Base-by-base conservation (phyloP, 2,329 filamentous ascomycete genomes). In the Thyridium curvatum region DNA sequence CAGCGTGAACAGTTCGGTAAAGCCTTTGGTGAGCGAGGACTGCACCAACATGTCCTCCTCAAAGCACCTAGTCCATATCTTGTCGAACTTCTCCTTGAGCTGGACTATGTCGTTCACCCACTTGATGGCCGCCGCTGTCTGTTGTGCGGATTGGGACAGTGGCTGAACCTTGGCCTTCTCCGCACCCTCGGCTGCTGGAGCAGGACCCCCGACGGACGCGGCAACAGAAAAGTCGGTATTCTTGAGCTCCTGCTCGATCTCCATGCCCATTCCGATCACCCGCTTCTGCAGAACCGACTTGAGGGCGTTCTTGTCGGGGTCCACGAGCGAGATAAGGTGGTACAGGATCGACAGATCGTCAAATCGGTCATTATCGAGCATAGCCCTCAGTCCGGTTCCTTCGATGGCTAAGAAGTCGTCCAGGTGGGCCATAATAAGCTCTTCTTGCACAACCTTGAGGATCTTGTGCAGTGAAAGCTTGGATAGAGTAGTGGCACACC, bases 31-130 rank as follows among this genome's bases (percentile, higher is more conserved):
- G 18, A 97, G 71, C 0, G 87, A 82, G 2, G 84, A 86, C 52
- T 95, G 86, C 13, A 98, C 69, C 8, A 80, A 71, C 30, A 88
- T 73, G 52, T 97, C 90, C 32, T 76, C 71, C 16, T 73, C 60
- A 56, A 97, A 94, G 32, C 90, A 86, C 10, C 65, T 60, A 32
- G 66, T 67, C 78, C 84, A 89, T 43, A 98, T 76, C 12, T 64
- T 72, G 58, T 97, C 90, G 52, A 95, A 97, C 55, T 93, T 94
- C 50, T 85, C 82, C 61, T 97, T 96, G 18, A 98, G 69, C 14
- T 65, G 64, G 35, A 98, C 67, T 3, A 97, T 86, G 51, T 95
- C 89, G 51, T 94, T 87, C 3, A 97, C 91, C 93, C 93, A 98
- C 52, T 86, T 87, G 51, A 97, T 84, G 0, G 93, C 93, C 2